A percentile compares a stretch with the other conserved stretches of the same genome.
Conservation (phyloP, 2,329 filamentous ascomycete species). For the Paecilomyces formosus region DNA sequence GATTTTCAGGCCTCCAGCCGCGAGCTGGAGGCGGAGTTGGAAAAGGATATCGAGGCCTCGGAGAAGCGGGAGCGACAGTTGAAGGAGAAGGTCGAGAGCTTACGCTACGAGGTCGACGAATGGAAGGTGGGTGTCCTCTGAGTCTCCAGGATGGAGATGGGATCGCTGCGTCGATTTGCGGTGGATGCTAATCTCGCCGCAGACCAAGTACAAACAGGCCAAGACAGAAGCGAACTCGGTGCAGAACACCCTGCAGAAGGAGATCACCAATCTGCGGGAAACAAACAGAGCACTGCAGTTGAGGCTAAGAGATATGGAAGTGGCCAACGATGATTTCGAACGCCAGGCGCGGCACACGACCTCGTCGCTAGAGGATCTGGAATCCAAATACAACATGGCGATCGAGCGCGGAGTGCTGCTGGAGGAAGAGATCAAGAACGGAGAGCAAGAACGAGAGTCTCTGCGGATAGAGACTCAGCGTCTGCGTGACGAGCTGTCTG, state of each 20-base stretch:
- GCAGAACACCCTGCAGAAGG: constrained; percentile 84
- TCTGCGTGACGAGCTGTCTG: constrained; percentile 80
- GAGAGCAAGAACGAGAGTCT: constrained; percentile 83
- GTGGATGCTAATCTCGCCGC: constrained; percentile 5
- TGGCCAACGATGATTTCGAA: constrained; percentile 97
- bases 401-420: constrained; percentile 89
- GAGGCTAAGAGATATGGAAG: constrained; percentile 86
- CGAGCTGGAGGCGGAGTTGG: constrained; percentile 87
- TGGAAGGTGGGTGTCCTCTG: constrained; percentile 69
- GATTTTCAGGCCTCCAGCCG: constrained; percentile 93
- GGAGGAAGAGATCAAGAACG: constrained; percentile 86
- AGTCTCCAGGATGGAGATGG: not conserved
- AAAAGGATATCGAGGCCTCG: constrained; percentile 91
- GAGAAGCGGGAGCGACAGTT: constrained; percentile 85
- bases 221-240: constrained; percentile 79
- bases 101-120: constrained; percentile 88
- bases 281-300: constrained; percentile 73
- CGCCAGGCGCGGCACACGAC: constrained; percentile 91
- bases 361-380: constrained; percentile 91
- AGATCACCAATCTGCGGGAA: constrained; percentile 87
- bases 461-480: constrained; percentile 87
- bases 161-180: not conserved
- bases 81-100: constrained; percentile 76
- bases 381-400: constrained; percentile 91
- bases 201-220: constrained; percentile 95